These are phyloP conservation scores for Chrysopogon serrulatus DNA, from an alignment of 176 grass and related monocot genomes.

Conservation along the genomic window DNA sequence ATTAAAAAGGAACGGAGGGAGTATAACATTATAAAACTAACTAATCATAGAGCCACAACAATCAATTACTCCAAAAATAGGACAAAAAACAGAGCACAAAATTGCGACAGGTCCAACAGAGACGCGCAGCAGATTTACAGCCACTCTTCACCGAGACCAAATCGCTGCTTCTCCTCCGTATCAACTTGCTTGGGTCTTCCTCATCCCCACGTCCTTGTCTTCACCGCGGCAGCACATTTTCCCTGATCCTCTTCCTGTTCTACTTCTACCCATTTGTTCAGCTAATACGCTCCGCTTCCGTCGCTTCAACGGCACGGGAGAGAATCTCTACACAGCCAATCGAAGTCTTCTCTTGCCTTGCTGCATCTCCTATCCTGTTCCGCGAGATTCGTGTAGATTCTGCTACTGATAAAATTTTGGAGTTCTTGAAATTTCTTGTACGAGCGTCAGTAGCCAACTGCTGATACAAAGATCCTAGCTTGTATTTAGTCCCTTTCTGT, in stretches of 20 bases:
- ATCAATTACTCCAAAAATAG: no score
- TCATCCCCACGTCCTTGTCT: constrained; percentile 10
- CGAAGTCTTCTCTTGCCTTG: not conserved
- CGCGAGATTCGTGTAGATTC: not conserved
- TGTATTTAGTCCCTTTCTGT: not conserved
- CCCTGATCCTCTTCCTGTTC: constrained; percentile 3
- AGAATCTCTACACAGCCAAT: constrained; percentile 12
- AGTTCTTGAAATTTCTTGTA: not conserved
- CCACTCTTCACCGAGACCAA: not conserved
- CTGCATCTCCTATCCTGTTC: not conserved
- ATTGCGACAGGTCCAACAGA: not conserved
- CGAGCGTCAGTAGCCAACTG: not conserved
- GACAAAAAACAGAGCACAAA: no score
- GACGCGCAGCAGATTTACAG: not conserved
- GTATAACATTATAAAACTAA: no score
- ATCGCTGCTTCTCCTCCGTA: not conserved
- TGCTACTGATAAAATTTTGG: not conserved
- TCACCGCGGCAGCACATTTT: not conserved
- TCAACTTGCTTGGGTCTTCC: not conserved
- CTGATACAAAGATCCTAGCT: not conserved
- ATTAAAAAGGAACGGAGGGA: no score
- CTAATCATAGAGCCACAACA: no score
- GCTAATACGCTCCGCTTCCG: not conserved
- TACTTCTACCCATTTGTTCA: not conserved
- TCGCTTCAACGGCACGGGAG: constrained; percentile 16